Base-by-base conservation (phyloP, 495 filamentous ascomycete genomes). In the Xylaria bambusicola region DNA sequence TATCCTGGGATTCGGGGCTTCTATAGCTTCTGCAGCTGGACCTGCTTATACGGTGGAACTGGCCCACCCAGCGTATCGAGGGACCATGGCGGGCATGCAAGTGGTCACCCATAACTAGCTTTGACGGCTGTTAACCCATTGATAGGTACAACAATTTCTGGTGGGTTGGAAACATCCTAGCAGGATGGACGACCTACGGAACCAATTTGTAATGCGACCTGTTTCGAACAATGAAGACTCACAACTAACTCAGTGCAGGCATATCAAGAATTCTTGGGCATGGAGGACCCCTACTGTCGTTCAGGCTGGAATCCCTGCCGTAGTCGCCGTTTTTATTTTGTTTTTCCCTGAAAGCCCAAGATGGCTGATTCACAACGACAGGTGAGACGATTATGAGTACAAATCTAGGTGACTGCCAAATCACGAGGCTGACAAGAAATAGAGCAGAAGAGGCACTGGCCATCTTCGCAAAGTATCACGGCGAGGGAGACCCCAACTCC, bases 281-380 rank as follows among this genome's bases (percentile, higher is more conserved):
- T 88, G 85, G 86, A 73, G 79, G 5, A 79, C 84, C 41, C 85
- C 85, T 6, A 72, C 82, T 18, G 44, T 68, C 17, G 81, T 84
- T 9, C 82, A 86, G 68, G 73, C 80, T 59, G 65, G 82, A 8
- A 77, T 79, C 46, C 75, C 83, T 0, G 24, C 56, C 6, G 57
- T 73, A 18, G 67, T 74, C 33, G 61, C 70, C 53, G 45, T 51
- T 6, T 49, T 65, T 7, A 64, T 70, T 20, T 21, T 73, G 41
- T 62, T 75, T 79, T 58, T 64, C 40, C 58, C 62, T 18, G 84
- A 86, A 60, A 81, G 78, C 10, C 84, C 84, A 10, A 80, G 84
- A 24, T 87, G 80, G 82, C 73, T 86, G 12, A 71, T 85, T 1
- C 47, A 59, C 12, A 23, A 82, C 54, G 74, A 75, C 40, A 58